Base-by-base conservation (phyloP, 2,329 filamentous ascomycete genomes). In the Xylariomycetidae sp. region DNA sequence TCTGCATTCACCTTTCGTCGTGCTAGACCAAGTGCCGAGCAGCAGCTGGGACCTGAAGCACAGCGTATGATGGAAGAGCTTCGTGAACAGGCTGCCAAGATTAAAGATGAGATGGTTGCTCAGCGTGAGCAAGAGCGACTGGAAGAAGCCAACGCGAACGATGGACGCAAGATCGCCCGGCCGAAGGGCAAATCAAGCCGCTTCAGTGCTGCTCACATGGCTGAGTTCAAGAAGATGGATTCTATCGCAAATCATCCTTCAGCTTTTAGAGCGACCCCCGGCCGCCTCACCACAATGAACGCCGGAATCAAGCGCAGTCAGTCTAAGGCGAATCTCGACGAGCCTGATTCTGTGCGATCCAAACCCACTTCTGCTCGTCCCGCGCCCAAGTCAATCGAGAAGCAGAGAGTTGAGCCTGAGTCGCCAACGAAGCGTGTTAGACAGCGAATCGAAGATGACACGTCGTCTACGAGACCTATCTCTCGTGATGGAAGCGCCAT, bases 151-250 rank as follows among this genome's bases (percentile, higher is more conserved):
- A 58, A 64, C 20, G 56, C 62, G 3, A 68, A 52, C 20, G 55
- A 60, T 12, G 64, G 61, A 23, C 82, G 90, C 45, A 87, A 80
- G 59, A 85, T 94, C 52, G 89, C 85, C 6, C 78, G 79, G 46
- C 79, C 89, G 10, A 94, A 82, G 63, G 81, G 86, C 47, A 89
- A 82, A 57, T 74, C 78, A 31, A 69, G 80, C 30, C 82, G 90
- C 28, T 97, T 82, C 63, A 95, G 87, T 56, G 82, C 88, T 42
- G 80, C 77, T 23, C 90, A 97, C 57, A 84, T 86, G 76, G 80
- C 82, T 31, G 77, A 90, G 53, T 96, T 97, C 66, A 87, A 87
- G 63, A 97, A 94, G 69, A 96, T 97, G 90, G 88, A 95, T 57
- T 96, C 89, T 2, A 96, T 97, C 53, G 86, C 80, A 27, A 82